Evolutionary conservation across 768 basidiomycete genomes (phyloP), one percentile per base, ranked within the genome.

Genomic region (Tricholoma saponaceum): DNA sequence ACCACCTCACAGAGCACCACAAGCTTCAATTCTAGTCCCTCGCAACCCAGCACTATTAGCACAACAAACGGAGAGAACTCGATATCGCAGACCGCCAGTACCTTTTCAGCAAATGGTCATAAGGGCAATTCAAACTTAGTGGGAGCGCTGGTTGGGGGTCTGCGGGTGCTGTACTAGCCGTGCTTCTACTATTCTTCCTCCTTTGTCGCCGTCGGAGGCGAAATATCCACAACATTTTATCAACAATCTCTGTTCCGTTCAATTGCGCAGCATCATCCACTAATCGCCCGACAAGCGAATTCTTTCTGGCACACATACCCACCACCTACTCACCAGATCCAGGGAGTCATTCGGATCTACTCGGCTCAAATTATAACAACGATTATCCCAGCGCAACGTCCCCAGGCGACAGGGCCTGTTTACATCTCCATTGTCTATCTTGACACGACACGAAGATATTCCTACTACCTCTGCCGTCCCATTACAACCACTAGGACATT

Each of bases 141-240:
- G 12, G 63, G 53, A 14, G 58, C 52, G 1, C 56, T 61, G 12
- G 60, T 52, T 63, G 63, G 18, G 63, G 59, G 2, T 46, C 39
- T 22, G 33, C 58, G 2, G 61, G 61, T 13, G 59, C 61, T 9
- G 26, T n/a, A n/a, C n/a, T 62, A 22, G 5, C 57, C 14, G 18
- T 62, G 13, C 39, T 63, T 9, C 44, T 35, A 13, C 52, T n/a
- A 22, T 30, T 52, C 5, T 59, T 61, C 14, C 41, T 64, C 2
- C 46, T 60, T 5, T 57, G 50, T 28, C 35, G 58, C 5, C 50
- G 46, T 28, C 59, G 59, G 22, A 47, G 9, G 28, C 28, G 28
- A 10, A 50, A 41, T 51, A 55, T 10, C 4, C 13, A 12, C 18
- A 28, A 22, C 23, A 8, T 1, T 14, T 26, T 18, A 9, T 41